Percentiles rank a stretch among this genome's conserved stretches.
Evolutionary conservation across 306 rosid species (phyloP).

Genomic region (Crotalaria pallida): DNA sequence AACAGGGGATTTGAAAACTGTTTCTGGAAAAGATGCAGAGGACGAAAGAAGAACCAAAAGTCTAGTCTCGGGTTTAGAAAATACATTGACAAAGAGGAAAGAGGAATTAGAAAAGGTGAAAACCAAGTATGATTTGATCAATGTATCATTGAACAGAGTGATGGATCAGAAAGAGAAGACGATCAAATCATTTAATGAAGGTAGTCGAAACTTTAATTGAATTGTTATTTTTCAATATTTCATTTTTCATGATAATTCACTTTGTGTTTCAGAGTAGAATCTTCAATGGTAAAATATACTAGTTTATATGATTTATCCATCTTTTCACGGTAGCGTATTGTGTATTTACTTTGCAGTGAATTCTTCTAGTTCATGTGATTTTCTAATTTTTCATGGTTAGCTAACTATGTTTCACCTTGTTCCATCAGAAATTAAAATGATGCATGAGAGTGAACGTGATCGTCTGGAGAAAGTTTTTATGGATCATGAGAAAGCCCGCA

Average conservation of each 20-base stretch:
- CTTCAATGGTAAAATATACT: background rate
- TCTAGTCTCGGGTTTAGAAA: constrained; percentile 46
- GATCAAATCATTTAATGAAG: constrained; percentile 36
- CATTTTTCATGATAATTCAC: background rate
- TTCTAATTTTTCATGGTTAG: constrained; percentile 1
- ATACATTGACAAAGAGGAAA: constrained; percentile 42
- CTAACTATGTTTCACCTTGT: constrained; percentile 19
- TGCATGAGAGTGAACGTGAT: constrained; percentile 32
- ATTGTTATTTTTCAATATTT: background rate
- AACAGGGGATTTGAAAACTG: constrained; percentile 38
- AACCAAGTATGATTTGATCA: constrained; percentile 32
- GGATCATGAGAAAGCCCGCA: constrained; percentile 40
- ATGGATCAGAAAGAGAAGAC: constrained; percentile 43
- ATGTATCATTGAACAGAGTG: constrained; percentile 29
- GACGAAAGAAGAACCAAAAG: constrained; percentile 28
- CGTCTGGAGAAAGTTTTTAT: constrained; percentile 26
- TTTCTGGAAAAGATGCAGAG: constrained; percentile 38
- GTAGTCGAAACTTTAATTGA: constrained; percentile 28
- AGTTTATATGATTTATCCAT: background rate
- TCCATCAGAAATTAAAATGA: constrained; percentile 39
- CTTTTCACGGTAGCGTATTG: background rate
- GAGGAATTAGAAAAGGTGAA: constrained; percentile 39
- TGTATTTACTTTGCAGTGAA: background rate
- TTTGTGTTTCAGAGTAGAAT: background rate
- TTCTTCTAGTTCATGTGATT: background rate